Base-by-base conservation (phyloP, 768 basidiomycete genomes). In the Rhizopogon vinicolor region DNA sequence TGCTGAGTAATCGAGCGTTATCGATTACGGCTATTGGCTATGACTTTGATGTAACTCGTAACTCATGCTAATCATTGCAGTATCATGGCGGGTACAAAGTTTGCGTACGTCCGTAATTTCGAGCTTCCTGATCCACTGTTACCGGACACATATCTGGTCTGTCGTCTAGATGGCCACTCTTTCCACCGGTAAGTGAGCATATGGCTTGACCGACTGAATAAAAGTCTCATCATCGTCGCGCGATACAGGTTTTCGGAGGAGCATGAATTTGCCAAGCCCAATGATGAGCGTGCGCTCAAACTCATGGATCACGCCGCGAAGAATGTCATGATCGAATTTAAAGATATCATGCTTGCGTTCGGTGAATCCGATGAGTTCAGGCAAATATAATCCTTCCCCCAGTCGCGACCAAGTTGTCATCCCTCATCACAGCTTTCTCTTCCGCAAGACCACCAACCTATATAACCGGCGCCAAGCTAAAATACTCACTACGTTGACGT, bases 321-420 rank as follows among this genome's bases (percentile, higher is more conserved):
- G 60, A 76, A 80, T 45, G 77, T 94, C 42, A 91, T 99, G 91
- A 74, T 84, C 31, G 85, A 88, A 64, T 87, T 88, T 64, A 80
- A 83, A 37, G 95, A 97, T 66, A 82, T 97, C 55, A 75, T 91
- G 12, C 78, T 97, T 18, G 97, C 80, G 0, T 98, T 95, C 66
- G 97, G 97, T 1, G 91, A 99, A 74, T 97, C 94, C 18, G 97
- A 99, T 68, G 97, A 99, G 72, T 98, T 85, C 72, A 97, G 94
- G 95, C 89, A 55, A 50, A 76, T 63, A 22, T 31, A 41, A n/a
- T 4, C 28, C 3, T 33, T 3, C 10, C 6, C 9, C 13, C 41
- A 18, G n/a, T 40, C 29, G 18, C 3, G 19, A 33, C 22, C 0
- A 28, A 25, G 25, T 51, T 9, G 2, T 42, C 49, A 46, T 49